Evolutionary conservation across 148 eudicot species (phyloP), one percentile per base, ranked within the genome.

Genomic region (Drosera capensis): DNA sequence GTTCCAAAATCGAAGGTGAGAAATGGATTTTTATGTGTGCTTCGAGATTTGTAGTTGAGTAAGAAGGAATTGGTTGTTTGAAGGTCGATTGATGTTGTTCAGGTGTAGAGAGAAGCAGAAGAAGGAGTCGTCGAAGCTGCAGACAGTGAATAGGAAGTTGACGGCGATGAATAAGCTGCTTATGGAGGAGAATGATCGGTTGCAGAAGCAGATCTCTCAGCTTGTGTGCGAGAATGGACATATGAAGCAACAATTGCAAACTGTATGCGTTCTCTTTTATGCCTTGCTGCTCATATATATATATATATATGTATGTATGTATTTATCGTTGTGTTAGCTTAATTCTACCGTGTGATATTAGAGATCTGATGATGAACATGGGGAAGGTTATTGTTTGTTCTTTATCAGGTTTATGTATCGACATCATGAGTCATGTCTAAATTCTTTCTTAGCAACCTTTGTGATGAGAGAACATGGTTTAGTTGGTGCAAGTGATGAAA

Each of bases 41-140:
- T 3, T 40, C 43, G 31, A 22, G 37, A 19, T 23, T 22, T 21
- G 34, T 47, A 8, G 3, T 28, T 39, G 26, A 7, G 0, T 30
- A 23, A 31, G 14, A 55, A 40, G 22, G 8, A 8, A 24, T 18
- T 15, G 22, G 23, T 43, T 5, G n/a, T 24, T 6, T 13, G 14
- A 49, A 35, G 8, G 30, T 28, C 7, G 9, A 20, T 48, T 19
- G 40, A 22, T 23, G 48, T 9, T 23, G 12, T 49, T 29, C 45
- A 88, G 97, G 66, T 88, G 97, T 55, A 73, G 97, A 25, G 97
- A 88, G 73, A 88, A 88, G 81, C 97, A 83, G 55, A 49, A 81
- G 53, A 83, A 83, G 21, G 97, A 88, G 68, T 61, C 97, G 25
- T 70, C 75, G 8, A 48, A 73, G 51, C 71, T 88, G 3, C 94